phyloP scores from a whole-genome alignment of 768 basidiomycete genomes.

The Cyclocybe aegerita region DNA sequence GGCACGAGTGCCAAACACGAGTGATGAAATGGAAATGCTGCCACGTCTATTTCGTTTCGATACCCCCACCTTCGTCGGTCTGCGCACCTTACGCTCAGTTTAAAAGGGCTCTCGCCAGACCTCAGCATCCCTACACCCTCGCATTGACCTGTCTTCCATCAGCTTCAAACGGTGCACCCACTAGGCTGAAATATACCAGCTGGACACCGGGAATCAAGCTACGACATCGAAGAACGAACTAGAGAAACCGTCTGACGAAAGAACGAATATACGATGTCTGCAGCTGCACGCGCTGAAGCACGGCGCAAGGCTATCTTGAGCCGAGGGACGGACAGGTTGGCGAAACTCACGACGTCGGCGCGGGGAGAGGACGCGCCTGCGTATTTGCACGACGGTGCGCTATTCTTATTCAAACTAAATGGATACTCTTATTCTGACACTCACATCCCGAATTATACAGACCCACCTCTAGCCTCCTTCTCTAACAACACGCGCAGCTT shows the following conservation, averaged over 20 bases:
- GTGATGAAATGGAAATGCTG: slow-evolving; percentile 15
- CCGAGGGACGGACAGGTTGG: slow-evolving; percentile 71
- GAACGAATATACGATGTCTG: slow-evolving; percentile 24
- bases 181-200: no score
- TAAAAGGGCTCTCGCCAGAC: no score
- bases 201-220: no score
- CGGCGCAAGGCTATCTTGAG: slow-evolving; percentile 74
- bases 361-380: slow-evolving; percentile 67
- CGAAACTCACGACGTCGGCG: slow-evolving; percentile 73
- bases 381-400: slow-evolving; percentile 52
- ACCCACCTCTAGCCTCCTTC: slow-evolving; percentile 30
- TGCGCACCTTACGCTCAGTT: no score
- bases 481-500: slow-evolving; percentile 30
- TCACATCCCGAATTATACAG: slow-evolving; percentile 26
- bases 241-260: no score
- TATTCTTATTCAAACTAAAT: slow-evolving; percentile 9
- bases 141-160: no score
- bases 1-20: slow-evolving; percentile 15
- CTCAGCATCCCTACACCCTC: no score
- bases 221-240: no score
- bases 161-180: no score
- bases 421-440: neutral
- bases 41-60: slow-evolving; percentile 13
- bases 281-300: slow-evolving; percentile 75
- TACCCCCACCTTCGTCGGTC: neutral